Evolutionary conservation across 768 basidiomycete species (phyloP).

Genomic region (Phlegmacium glaucopus): DNA sequence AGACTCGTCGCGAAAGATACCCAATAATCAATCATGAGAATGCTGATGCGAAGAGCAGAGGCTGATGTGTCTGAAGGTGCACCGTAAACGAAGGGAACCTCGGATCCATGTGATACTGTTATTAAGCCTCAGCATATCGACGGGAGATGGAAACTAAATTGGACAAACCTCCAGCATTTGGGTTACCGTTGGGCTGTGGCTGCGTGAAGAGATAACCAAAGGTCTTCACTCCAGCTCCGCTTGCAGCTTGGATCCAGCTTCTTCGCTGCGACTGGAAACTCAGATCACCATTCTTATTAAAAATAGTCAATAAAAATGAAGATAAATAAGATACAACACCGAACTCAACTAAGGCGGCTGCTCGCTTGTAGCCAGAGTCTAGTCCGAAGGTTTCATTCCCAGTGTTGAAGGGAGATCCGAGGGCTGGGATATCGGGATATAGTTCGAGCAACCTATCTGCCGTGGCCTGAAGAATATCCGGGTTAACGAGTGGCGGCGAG

Average conservation of each 20-base stretch:
- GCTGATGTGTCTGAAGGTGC: conserved; percentile 20
- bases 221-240: conserved; percentile 30
- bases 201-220: conserved; percentile 44
- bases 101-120: conserved; percentile 31
- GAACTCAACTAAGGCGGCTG: conserved; percentile 24
- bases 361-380: conserved; percentile 28
- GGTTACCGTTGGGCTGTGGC: conserved; percentile 22
- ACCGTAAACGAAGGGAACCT: conserved; percentile 34
- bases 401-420: conserved; percentile 45
- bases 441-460: conserved; percentile 27
- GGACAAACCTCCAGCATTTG: conserved; percentile 27
- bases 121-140: not conserved
- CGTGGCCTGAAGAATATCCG: conserved; percentile 15
- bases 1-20: conserved; percentile 37
- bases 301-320: not conserved
- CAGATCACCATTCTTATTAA: conserved; percentile 34
- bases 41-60: conserved; percentile 21
- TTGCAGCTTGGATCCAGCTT: conserved; percentile 36
- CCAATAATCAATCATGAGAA: conserved; percentile 40
- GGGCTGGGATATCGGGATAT: conserved; percentile 39
- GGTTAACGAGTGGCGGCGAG: conserved; percentile 26
- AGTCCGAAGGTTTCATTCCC: conserved; percentile 43
- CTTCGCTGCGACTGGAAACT: conserved; percentile 36
- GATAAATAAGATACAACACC: not conserved
- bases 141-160: not conserved